Evolutionary conservation across 768 basidiomycete species (phyloP).

Genomic region (Suillus decipiens): DNA sequence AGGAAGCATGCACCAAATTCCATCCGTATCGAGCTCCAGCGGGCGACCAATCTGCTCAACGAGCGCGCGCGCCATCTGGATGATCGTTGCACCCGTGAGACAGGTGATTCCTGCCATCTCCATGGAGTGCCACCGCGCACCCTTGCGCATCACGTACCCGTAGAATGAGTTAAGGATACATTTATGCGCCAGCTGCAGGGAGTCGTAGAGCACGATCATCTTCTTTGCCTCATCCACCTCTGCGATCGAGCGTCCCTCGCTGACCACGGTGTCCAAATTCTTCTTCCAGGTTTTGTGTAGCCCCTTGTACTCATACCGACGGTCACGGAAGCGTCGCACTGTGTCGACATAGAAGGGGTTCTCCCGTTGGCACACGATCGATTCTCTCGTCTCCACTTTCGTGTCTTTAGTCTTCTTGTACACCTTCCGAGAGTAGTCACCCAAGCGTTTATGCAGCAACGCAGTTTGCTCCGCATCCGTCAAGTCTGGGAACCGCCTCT

Average conservation of each 20-base stretch:
- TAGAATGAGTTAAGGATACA: slow-evolving; percentile 99
- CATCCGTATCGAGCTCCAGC: slow-evolving; percentile 96
- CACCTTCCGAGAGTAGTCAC: slow-evolving; percentile 97
- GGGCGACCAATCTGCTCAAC: slow-evolving; percentile 98
- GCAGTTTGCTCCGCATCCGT: slow-evolving; percentile 85
- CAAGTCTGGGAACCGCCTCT: slow-evolving; percentile 83
- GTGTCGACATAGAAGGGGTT: slow-evolving; percentile 99
- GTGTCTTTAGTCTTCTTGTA: slow-evolving; percentile 99
- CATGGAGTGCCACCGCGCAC: slow-evolving; percentile 99
- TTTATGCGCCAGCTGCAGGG: slow-evolving; percentile 98
- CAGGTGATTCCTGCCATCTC: slow-evolving; percentile 99
- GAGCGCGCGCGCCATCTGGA: slow-evolving; percentile 96
- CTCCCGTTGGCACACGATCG: slow-evolving; percentile 96
- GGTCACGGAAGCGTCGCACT: slow-evolving; percentile 93
- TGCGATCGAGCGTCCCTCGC: slow-evolving; percentile 71
- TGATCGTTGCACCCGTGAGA: slow-evolving; percentile 95
- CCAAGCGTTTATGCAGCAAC: slow-evolving; percentile 92
- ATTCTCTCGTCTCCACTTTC: slow-evolving; percentile 88
- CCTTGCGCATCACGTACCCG: slow-evolving; percentile 99
- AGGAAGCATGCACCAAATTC: slow-evolving; percentile 99
- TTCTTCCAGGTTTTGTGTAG: slow-evolving; percentile 99
- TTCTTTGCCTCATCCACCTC: slow-evolving; percentile 98
- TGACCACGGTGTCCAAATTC: slow-evolving; percentile 76
- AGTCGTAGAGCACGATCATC: slow-evolving; percentile 98
- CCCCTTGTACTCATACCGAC: slow-evolving; percentile 99